Evolutionary conservation across 345 rosid species (phyloP).

Genomic region (Toxicodendron radicans): DNA sequence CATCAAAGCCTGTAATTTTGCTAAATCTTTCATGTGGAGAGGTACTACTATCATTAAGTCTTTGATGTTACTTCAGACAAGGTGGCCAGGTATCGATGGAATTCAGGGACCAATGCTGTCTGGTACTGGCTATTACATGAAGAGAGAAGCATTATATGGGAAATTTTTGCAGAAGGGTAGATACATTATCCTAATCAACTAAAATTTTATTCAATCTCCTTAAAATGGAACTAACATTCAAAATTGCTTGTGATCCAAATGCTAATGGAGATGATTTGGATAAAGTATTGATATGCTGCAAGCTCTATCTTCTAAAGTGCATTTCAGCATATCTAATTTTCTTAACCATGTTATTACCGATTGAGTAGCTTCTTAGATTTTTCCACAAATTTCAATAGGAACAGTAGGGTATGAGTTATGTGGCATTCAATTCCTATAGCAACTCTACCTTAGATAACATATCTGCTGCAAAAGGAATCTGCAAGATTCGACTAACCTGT

Average conservation of each 20-base stretch:
- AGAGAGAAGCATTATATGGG: slow-evolving; percentile 34
- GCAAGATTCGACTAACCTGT: not conserved
- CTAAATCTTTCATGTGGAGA: not conserved
- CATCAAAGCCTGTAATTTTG: not conserved
- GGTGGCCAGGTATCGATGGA: slow-evolving; percentile 42
- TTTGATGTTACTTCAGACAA: slow-evolving; percentile 11
- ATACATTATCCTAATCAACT: not conserved
- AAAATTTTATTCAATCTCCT: not conserved
- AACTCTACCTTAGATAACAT: not conserved
- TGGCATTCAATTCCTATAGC: not conserved
- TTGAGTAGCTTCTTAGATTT: no score
- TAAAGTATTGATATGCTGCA: not conserved
- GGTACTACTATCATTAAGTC: not conserved
- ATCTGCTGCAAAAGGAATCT: not conserved
- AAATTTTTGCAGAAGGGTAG: slow-evolving; percentile 18
- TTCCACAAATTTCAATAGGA: no score
- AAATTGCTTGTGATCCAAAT: not conserved
- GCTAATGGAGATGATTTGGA: not conserved
- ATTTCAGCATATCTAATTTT: no score
- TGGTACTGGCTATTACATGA: slow-evolving; percentile 53
- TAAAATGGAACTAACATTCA: not conserved
- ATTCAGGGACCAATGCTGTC: slow-evolving; percentile 42
- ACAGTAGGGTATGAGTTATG: no score
- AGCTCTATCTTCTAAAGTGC: no score
- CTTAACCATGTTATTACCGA: no score